Conservation (phyloP, 2,329 filamentous ascomycete species). For the Monosporascus sp. region DNA sequence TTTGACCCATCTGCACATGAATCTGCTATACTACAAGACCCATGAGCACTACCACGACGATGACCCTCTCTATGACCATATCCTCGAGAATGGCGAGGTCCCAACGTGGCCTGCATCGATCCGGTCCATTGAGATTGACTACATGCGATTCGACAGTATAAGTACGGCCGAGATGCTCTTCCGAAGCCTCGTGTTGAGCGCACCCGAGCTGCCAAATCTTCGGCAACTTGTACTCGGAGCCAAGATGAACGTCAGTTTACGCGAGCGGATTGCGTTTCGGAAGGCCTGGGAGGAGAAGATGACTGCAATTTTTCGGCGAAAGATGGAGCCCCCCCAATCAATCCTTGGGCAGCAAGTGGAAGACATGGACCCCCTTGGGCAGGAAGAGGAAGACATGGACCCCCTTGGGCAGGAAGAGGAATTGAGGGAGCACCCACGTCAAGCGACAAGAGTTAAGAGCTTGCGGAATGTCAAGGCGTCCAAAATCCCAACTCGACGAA, state of each 20-base stretch:
- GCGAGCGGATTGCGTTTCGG: constrained; percentile 73
- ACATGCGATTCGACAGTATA: constrained; percentile 69
- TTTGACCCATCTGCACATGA: constrained; percentile 67
- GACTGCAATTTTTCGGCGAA: constrained; percentile 52
- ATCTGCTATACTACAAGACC: constrained; percentile 71
- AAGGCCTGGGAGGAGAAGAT: constrained; percentile 71
- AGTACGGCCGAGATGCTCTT: constrained; percentile 72
- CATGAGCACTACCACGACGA: constrained; percentile 64
- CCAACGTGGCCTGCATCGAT: constrained; percentile 76
- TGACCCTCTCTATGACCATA: constrained; percentile 66
- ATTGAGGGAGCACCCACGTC: constrained; percentile 1
- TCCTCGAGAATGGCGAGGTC: constrained; percentile 58
- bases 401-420: not conserved
- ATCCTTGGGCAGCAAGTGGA: constrained; percentile 7
- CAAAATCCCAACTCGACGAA: constrained; percentile 17
- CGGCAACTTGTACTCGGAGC: constrained; percentile 68
- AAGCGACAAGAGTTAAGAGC: not conserved
- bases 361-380: not conserved
- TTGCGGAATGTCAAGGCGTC: not conserved
- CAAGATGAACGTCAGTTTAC: constrained; percentile 76
- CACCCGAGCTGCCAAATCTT: constrained; percentile 59
- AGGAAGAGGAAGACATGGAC: not conserved
- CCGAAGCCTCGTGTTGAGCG: constrained; percentile 68
- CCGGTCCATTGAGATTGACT: constrained; percentile 65
- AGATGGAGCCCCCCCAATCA: constrained; percentile 11